These are phyloP conservation scores for Clarireedia hainanense DNA, from an alignment of 2,329 filamentous ascomycete species.

Conservation along the genomic window DNA sequence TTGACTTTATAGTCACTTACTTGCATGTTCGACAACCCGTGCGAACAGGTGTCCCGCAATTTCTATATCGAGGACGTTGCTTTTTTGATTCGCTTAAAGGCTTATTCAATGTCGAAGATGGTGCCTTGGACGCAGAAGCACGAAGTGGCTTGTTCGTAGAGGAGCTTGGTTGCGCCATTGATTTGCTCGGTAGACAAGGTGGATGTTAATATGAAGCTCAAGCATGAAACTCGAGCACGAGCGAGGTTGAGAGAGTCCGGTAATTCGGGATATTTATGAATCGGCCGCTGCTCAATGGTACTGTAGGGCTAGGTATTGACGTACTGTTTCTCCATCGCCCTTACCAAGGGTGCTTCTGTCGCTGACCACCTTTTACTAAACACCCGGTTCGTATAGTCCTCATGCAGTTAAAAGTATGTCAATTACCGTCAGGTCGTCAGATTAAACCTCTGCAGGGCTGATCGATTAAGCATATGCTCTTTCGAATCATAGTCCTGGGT, in stretches of 20 bases:
- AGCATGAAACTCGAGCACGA: no score
- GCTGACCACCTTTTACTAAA: constrained; percentile 3
- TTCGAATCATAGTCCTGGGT: not conserved
- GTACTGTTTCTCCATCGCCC: not conserved
- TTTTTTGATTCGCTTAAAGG: constrained; percentile 11
- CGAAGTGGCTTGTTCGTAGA: not conserved
- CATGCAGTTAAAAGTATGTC: not conserved
- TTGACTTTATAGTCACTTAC: constrained; percentile 13
- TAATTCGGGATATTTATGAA: no score
- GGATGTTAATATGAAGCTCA: no score
- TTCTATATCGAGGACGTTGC: constrained; percentile 20
- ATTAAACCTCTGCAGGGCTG: not conserved
- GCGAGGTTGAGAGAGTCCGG: no score
- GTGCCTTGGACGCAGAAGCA: not conserved
- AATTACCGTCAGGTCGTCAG: not conserved
- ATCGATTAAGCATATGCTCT: not conserved
- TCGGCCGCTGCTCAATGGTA: no score
- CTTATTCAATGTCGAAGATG: not conserved
- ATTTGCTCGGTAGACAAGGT: no score
- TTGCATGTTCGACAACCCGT: constrained; percentile 27
- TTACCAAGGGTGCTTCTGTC: not conserved
- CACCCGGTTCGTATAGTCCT: not conserved
- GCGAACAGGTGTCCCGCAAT: constrained; percentile 25
- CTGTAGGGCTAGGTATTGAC: not conserved
- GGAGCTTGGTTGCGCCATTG: not conserved